Evolutionary conservation across 2,329 filamentous ascomycete species (phyloP), one percentile per base, ranked within the genome.

Genomic region (Hyphodiscus sp.): DNA sequence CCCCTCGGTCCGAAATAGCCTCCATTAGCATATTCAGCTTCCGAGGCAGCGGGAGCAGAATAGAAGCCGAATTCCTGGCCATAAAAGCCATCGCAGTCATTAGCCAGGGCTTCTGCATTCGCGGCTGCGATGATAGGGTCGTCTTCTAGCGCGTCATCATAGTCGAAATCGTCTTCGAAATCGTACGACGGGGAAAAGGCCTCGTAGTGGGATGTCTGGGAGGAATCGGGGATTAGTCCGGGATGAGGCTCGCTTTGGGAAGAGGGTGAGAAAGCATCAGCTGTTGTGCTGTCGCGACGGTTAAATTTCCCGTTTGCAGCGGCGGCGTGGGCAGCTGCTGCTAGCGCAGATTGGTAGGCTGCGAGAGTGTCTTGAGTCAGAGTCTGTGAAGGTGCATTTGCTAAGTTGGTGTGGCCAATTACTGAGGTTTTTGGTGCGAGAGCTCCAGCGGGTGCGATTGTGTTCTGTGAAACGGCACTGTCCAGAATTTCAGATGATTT

Each of bases 61-160:
- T 96, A 99, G 69, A 99, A 99, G 0, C 91, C 91, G 66, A 99
- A 99, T 68, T 99, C 94, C 61, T 91, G 86, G 0, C 94, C 94
- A 66, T 99, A 99, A 74, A 94, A 95, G 0, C 90, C 92, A 59
- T 96, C 92, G 7, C 86, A 86, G 65, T 99, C 94, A 61, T 90
- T 91, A 45, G 94, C 92, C 8, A 99, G 76, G 1, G 88, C 94
- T 67, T 94, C 91, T 0, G 92, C 91, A 63, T 99, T 99, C 5
- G 94, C 94, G 54, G 91, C 94, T 0, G 91, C 92, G 56, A 99
- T 95, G 62, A 97, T 94, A 30, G 85, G 83, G 63, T 96, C 91
- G 60, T 97, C 91, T 55, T 89, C 88, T 49, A 88, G 78, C 45
- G 85, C 82, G 55, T 85, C 81, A 60, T 80, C 77, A 52, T 80